Conservation (phyloP, 2,329 filamentous ascomycete genomes). For the Colletotrichum simmondsii region DNA sequence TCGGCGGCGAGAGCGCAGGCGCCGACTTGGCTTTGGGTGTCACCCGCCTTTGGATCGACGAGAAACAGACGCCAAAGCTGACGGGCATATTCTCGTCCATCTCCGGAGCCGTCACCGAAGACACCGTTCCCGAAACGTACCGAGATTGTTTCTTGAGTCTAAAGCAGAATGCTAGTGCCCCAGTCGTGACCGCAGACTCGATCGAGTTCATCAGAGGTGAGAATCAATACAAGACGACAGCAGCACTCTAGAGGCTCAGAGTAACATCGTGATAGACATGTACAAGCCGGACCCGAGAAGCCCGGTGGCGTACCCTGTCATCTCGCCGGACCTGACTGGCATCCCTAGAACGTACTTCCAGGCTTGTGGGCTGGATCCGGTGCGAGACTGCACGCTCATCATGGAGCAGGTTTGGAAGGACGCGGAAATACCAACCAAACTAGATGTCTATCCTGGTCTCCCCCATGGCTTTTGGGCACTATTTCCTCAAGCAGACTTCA, state of each 20-base stretch:
- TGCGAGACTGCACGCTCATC: constrained; percentile 43
- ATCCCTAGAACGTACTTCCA: constrained; percentile 47
- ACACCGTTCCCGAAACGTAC: constrained; percentile 42
- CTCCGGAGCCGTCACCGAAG: constrained; percentile 36
- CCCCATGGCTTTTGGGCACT: constrained; percentile 45
- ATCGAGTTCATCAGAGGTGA: constrained; percentile 40
- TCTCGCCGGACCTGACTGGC: constrained; percentile 35
- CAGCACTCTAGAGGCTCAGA: neutral
- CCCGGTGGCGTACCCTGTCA: constrained; percentile 41
- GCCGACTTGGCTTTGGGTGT: constrained; percentile 42
- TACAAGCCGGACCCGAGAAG: constrained; percentile 40
- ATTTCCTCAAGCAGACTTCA: constrained; percentile 37
- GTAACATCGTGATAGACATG: constrained; percentile 33
- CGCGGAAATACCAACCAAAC: constrained; percentile 39
- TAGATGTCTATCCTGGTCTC: constrained; percentile 43
- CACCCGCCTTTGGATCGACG: constrained; percentile 37
- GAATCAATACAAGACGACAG: neutral
- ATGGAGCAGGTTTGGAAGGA: constrained; percentile 44
- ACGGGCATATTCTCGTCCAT: constrained; percentile 42
- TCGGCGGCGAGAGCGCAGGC: constrained; percentile 43
- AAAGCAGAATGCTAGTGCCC: constrained; percentile 40
- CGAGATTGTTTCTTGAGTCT: constrained; percentile 41
- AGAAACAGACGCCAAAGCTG: constrained; percentile 37
- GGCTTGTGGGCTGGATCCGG: constrained; percentile 42
- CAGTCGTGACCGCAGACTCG: constrained; percentile 38